Evolutionary conservation across 306 rosid genomes (phyloP), one percentile per base, ranked within the genome.

Genomic region (Vigna angularis): DNA sequence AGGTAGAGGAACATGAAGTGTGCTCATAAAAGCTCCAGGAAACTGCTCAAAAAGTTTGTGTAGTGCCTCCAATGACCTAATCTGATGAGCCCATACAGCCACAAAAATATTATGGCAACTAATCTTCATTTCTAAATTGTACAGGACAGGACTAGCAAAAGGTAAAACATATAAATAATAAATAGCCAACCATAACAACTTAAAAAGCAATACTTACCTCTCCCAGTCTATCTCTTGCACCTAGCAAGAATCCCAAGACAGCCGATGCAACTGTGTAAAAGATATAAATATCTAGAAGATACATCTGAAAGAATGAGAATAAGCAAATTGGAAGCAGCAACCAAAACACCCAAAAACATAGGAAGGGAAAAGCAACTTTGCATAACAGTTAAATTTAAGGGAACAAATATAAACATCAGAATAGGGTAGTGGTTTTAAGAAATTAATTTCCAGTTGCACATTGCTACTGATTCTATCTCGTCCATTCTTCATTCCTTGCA

Each of bases 171-270:
- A 68, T 14, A 50, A 58, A 69, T 34, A 73, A 80, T 38, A 40
- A 81, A 20, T 28, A 26, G 48, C n/a, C 70, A 52, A 49, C 57
- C 34, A 52, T 62, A 50, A 63, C 36, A 56, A 40, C 18, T 2
- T 12, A 7, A 55, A 64, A 26, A 72, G 62, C 5, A 58, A n/a
- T 1, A 64, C 85, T 75, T 82, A 92, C 98, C 91, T 94, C 97
- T 62, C 98, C 98, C 66, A 94, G 87, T 40, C 95, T 97, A 83
- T 85, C 97, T 83, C 97, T 90, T 44, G 97, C 98, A 38, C 98
- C 98, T 14, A 90, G 91, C 86, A 94, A 85, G 90, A 89, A 94
- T 76, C 98, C 97, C 83, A 85, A 88, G 76, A 92, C 87, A 70
- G 97, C 86, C 26, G 97, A 92, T 66, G 86, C 70, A 56, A 94